Evolutionary conservation across 345 rosid genomes (phyloP).

Genomic region (Salix suchowensis): DNA sequence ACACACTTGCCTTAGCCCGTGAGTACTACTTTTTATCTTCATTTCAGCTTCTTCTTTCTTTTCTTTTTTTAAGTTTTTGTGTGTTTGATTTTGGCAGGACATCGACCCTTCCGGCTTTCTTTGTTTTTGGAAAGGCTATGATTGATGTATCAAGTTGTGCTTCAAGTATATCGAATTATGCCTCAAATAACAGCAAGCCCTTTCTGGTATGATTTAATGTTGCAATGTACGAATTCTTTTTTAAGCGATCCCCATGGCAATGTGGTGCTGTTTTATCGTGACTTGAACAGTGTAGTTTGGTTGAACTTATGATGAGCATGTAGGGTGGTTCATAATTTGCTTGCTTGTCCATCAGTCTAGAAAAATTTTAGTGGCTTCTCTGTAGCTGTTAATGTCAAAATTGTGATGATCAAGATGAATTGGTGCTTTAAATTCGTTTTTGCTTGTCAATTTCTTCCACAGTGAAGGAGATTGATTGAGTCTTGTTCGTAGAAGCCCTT

Average conservation of each 20-base stretch:
- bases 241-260: too few species aligned
- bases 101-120: constrained; percentile 73
- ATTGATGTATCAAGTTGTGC: constrained; percentile 41
- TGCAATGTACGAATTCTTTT: neutral
- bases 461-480: too few species aligned
- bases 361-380: too few species aligned
- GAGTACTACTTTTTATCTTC: constrained; percentile 21
- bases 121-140: constrained; percentile 74
- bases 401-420: too few species aligned
- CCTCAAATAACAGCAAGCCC: constrained; percentile 42
- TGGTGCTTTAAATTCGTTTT: too few species aligned
- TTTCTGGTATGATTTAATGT: constrained; percentile 42
- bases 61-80: neutral
- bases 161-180: constrained; percentile 35
- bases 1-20: constrained; percentile 95
- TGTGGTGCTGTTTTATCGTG: neutral
- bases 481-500: too few species aligned
- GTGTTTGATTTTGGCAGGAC: constrained; percentile 44
- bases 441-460: too few species aligned
- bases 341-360: too few species aligned
- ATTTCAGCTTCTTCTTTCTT: neutral
- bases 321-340: too few species aligned
- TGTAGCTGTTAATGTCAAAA: too few species aligned
- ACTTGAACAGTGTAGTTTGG: neutral
- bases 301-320: too few species aligned